Evolutionary conservation across 345 rosid genomes (phyloP), one percentile per base, ranked within the genome.

Genomic region (Boechera divaricarpa): DNA sequence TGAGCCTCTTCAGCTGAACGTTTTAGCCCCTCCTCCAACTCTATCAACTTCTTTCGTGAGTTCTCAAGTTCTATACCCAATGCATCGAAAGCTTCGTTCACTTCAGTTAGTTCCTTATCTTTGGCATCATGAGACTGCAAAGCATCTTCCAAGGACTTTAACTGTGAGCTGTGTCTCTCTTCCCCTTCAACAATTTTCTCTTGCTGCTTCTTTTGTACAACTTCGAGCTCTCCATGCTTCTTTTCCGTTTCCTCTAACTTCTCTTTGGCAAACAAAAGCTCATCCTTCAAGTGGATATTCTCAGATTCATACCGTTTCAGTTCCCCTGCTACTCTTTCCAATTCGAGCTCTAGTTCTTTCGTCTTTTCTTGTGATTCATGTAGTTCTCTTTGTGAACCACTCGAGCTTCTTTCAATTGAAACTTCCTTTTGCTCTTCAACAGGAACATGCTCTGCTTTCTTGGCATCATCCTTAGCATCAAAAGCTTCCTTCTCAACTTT

Each of bases 401-500:
- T 88, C 47, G 84, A 68, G 74, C 84, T 87, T 83, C 87, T 88
- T 62, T 90, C 92, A 3, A 72, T 57, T 11, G 78, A 44, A 63
- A 45, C 62, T 47, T 73, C 39, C 53, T 59, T 61, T 73, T 58
- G 9, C 78, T 87, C 84, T 63, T 77, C 77, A 2, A 24, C 18
- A 48, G 80, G 60, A 64, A 58, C 64, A 5, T 80, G 69, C 55
- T 79, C 75, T 18, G 76, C 71, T 33, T 48, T 59, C 73, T 77
- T 81, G 33, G 87, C 59, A 61, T 70, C 78, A 56, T 86, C 97
- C 77, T 89, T 91, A 31, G 70, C 78, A 75, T 90, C 95, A 6
- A 89, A 65, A 10, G 85, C 81, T 82, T 92, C 99, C 85, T 80
- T 89, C 83, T 95, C 98, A 59, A 96, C 94, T 78, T 96, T 96